Evolutionary conservation across 371 early-diverging fungal genomes (phyloP), one percentile per base, ranked within the genome.

Genomic region (Mucor racemosus): DNA sequence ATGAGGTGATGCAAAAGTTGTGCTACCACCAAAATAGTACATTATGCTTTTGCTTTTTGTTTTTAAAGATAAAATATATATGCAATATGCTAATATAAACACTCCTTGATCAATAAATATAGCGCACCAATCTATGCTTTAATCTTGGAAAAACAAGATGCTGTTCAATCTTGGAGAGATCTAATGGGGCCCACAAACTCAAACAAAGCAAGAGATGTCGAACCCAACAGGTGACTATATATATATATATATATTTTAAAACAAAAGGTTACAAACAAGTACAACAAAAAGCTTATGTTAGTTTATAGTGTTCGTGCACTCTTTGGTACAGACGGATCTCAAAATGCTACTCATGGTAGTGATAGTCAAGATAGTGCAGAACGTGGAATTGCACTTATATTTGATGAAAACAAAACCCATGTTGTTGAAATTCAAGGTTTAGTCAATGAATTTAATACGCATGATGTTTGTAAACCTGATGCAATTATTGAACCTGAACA

Each of bases 181-280:
- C 66, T 92, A 2, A 91, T 93, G 62, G 95, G 95, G 0, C 89
- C 92, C 4, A 94, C 95, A 1, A 86, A 91, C 58, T 85, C 94
- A 0, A 71, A 70, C 10, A 88, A 86, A 57, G 94, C 94, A 11
- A 75, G 83, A 31, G 78, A 84, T 54, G 70, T 75, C 38, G 80
- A 81, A 0, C 93, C 94, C 15, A 69, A 67, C n/a, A 77, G 80
- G 80, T 77, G 68, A 56, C 17, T 56, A 56, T 56, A n/a, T n/a
- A n/a, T n/a, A n/a, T n/a, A n/a, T n/a, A n/a, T n/a, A n/a, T n/a
- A n/a, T n/a, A n/a, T n/a, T n/a, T n/a, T n/a, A n/a, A 13, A 26
- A 1, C 13, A 13, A 33, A 5, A 14, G 17, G n/a, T n/a, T 35
- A 26, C 21, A 48, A 48, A 48, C 50, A 48, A 33, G 36, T 17